Evolutionary conservation across 1,284 basidiomycete genomes (phyloP), one percentile per base, ranked within the genome.

Genomic region (Ustilago hordei): DNA sequence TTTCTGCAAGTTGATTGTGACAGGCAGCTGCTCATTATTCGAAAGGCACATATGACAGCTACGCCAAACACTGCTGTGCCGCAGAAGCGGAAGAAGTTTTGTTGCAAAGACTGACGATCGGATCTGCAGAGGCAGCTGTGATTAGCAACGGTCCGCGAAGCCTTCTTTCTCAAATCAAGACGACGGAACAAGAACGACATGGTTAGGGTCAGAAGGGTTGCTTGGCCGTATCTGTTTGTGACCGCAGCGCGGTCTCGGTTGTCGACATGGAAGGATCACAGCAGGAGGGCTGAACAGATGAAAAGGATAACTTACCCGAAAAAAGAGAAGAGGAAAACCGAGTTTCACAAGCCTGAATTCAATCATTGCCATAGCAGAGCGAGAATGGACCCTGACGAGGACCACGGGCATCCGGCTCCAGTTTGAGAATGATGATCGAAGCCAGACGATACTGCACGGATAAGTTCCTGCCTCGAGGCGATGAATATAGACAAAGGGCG

Each of bases 161-260:
- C 32, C 13, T 34, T 15, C 6, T 47, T 19, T 56, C 38, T 38
- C 13, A 31, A 23, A 12, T 52, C 50, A 28, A 28, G 23, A 36
- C 35, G 35, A 55, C n/a, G 35, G 35, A 53, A 53, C 11, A 23
- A 39, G 19, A 39, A 3, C 15, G 54, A 23, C 12, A 23, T 23
- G 48, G 48, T 50, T 23, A 23, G 38, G 48, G 48, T 50, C 38
- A 41, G 15, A 45, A 45, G n/a, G n/a, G 43, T 45, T 28, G 31
- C 28, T 34, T 43, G 12, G 28, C 48, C 58, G 48, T 48, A 60
- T 41, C 45, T 56, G 32, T 57, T 17, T 13, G 23, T 35, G 28
- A 28, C 23, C 34, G 12, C 34, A 28, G 36, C 57, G 64, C 53
- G 32, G 64, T 57, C 55, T 66, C 57, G 64, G 35, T 53, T 48